Base-by-base conservation (phyloP, 2,329 filamentous ascomycete genomes). In the Aschersonia sp. region DNA sequence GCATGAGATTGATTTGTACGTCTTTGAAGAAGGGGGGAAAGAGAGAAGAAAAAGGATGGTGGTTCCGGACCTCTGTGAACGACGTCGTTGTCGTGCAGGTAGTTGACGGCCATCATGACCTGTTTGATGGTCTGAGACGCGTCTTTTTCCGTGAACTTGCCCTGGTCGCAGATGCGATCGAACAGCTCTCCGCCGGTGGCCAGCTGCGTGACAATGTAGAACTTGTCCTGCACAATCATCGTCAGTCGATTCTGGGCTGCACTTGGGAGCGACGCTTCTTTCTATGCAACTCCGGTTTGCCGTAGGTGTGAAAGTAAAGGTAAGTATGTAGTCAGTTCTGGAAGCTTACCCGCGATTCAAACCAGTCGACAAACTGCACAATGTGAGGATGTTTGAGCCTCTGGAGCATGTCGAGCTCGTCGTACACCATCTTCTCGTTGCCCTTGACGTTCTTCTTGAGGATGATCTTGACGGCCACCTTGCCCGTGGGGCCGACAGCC, bases 391-490 rank as follows among this genome's bases (percentile, higher is more conserved):
- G 92, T 61, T 89, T 78, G 61, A 98, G 79, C 50, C 80, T 79
- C 69, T 96, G 89, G 54, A 98, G 77, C 80, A 98, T 89, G 56
- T 89, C 78, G 58, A 98, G 75, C 71, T 98, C 92, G 65, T 98
- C 92, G 65, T 94, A 92, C 41, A 98, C 92, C 92, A 98, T 98
- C 65, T 84, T 81, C 73, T 98, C 92, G 59, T 97, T 97, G 54
- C 89, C 91, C 65, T 89, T 94, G 63, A 98, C 91, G 68, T 95
- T 97, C 74, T 95, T 96, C 78, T 98, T 98, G 61, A 97, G 73
- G 66, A 98, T 98, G 65, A 98, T 97, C 76, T 98, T 98, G 67
- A 98, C 79, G 41, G 92, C 92, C 51, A 94, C 89, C 73, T 95
- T 78, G 64, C 88, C 87, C 28, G 77, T 75, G 42, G 84, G 80